Evolutionary conservation across 169 alveolate species (phyloP).

Genomic region (Toxoplasma gondii): DNA sequence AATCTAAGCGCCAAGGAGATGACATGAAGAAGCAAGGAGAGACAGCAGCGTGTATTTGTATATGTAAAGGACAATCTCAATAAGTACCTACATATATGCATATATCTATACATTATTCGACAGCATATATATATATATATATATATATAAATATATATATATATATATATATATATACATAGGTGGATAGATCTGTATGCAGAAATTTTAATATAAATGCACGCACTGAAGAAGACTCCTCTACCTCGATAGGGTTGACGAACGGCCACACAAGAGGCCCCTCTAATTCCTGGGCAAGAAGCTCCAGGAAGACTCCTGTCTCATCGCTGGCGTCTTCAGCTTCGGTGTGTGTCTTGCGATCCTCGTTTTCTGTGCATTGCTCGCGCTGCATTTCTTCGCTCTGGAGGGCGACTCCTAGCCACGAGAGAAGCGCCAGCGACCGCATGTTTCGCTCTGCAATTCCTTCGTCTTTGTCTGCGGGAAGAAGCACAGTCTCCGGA

Average conservation of each 20-base stretch:
- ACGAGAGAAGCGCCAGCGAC: not conserved
- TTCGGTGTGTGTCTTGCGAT: not conserved
- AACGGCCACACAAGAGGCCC: constrained; percentile 13
- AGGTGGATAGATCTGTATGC: not conserved
- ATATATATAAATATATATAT: not conserved
- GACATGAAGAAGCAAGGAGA: too few species aligned
- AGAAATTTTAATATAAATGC: too few species aligned
- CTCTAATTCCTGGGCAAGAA: not conserved
- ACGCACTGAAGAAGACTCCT: too few species aligned
- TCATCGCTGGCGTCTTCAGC: not conserved
- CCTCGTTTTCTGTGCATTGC: not conserved
- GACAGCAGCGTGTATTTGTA: not conserved
- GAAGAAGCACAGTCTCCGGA: not conserved
- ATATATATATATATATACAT: not conserved
- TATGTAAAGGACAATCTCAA: not conserved
- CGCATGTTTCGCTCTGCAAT: not conserved
- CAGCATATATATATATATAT: not conserved
- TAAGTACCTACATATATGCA: not conserved
- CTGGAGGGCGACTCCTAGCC: not conserved
- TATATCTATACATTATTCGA: not conserved
- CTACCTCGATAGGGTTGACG: constrained; percentile 6
- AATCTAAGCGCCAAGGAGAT: too few species aligned
- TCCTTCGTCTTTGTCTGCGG: not conserved
- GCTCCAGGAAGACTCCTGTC: not conserved
- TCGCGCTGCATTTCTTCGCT: not conserved